phyloP scores from a whole-genome alignment of 2,329 filamentous ascomycete species.

The Talaromyces amestolkiae region DNA sequence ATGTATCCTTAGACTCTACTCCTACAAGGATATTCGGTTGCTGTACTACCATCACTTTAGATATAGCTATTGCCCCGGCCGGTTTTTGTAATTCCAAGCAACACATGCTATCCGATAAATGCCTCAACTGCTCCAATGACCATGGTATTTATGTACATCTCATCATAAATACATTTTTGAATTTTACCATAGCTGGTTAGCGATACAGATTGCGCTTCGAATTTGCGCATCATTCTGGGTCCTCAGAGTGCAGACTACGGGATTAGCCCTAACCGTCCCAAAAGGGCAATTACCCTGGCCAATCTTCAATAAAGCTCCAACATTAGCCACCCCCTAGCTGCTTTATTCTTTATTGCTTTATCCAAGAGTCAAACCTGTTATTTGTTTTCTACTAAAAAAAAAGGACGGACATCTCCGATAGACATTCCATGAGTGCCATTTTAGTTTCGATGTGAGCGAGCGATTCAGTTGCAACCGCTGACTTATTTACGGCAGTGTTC shows the following conservation, averaged over 20 bases:
- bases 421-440: not conserved
- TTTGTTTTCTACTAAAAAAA: not conserved
- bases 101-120: not conserved
- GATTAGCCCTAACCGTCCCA: not conserved
- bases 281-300: not conserved
- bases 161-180: not conserved
- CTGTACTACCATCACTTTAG: not conserved
- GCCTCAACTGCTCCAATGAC: not conserved
- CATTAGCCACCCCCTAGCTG: not conserved
- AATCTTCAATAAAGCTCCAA: not conserved
- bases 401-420: not conserved
- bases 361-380: not conserved
- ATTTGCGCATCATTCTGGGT: not conserved
- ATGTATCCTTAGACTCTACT: not conserved
- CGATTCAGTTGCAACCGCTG: not conserved
- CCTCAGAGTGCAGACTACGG: not conserved
- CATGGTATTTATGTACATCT: not conserved
- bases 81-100: not conserved
- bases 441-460: not conserved
- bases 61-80: not conserved
- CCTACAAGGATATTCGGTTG: not conserved
- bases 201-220: not conserved
- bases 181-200: not conserved
- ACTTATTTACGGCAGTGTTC: not conserved
- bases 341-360: not conserved